Evolutionary conservation across 2,329 filamentous ascomycete genomes (phyloP), one percentile per base, ranked within the genome.

Genomic region (Aspergillus quadrilineatus): DNA sequence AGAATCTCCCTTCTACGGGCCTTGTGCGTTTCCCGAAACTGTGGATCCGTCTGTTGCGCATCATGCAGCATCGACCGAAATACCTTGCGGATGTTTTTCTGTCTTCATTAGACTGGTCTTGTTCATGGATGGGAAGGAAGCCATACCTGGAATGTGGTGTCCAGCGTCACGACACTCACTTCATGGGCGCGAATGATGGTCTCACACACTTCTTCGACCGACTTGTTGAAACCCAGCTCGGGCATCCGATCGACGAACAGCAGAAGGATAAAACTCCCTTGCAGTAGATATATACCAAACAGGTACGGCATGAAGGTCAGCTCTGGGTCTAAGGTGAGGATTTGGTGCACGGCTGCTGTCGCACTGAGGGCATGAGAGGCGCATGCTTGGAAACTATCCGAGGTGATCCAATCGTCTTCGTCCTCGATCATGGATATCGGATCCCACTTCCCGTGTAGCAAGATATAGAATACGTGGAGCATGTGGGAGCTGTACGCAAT

Each of bases 61-160:
- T 56, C 53, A 28, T 56, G 53, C 4, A 56, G 53, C 53, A 56
- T 56, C 12, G 53, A 56, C 10, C 53, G 53, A 26, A 56, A 56
- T 7, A 56, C 53, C 17, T 56, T 56, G 1, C 53, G 53, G 8
- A 56, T 56, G 42, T 56, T 56, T 56, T 56, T 56, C 53, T 56
- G 0, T 8, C 2, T 6, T 12, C 22, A 1, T 41, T 42, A 12
- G 26, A 22, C 17, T 29, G 29, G 12, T 5, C 17, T 8, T n/a
- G 1, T 26, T 2, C 0, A 26, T 45, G 8, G 22, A 28, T 8
- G 9, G 3, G 8, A 41, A 8, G 9, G 9, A 32, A 7, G 15
- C 1, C 8, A 32, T 56, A 56, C 53, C 53, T 56, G 53, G 26
- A 56, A 56, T 4, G 53, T 56, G 8, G 53, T 56, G n/a, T 56